Base-by-base conservation (phyloP, 345 rosid species). In the Alliaria petiolata region DNA sequence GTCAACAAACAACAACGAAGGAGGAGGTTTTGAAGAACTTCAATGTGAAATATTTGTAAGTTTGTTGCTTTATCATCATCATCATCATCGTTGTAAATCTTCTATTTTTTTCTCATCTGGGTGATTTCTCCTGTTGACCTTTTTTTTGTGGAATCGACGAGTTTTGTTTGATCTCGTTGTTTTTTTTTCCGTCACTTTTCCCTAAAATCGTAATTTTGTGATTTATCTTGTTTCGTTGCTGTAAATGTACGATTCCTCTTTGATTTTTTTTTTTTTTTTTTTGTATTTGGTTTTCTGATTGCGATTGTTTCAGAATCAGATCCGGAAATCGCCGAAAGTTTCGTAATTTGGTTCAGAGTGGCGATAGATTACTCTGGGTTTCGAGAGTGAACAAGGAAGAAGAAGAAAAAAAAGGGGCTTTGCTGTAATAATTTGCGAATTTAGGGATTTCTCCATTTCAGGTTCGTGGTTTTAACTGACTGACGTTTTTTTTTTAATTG, bases 1-100 rank as follows among this genome's bases (percentile, higher is more conserved):
- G 85, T 82, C 84, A 82, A 79, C 83, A 80, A 78, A 79, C 78
- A 78, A 72, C 75, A 49, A 45, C 36, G 81, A 66, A 69, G 65
- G 64, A n/a, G n/a, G n/a, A 69, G 67, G 62, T 59, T 65, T 72
- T 62, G 47, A 44, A 50, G 65, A 72, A 59, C 15, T 33, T 77
- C 38, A 39, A 28, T 64, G 45, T 55, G 51, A 50, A 34, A 3
- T 31, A 59, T 17, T 47, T 47, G 83, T 73, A 73, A 80, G 86
- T 67, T 44, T 53, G 36, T 38, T 45, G 5, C 45, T 55, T n/a
- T 38, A n/a, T n/a, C 34, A 62, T 38, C 6, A 35, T 65, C 17
- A 25, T 71, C 31, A 1, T 46, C 47, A 3, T 66, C 17, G 31
- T 34, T 10, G 15, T n/a, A 50, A 54, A 54, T 46, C 43, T 12